Base-by-base conservation (phyloP, 768 basidiomycete species). In the Clitopilus passeckerianus region DNA sequence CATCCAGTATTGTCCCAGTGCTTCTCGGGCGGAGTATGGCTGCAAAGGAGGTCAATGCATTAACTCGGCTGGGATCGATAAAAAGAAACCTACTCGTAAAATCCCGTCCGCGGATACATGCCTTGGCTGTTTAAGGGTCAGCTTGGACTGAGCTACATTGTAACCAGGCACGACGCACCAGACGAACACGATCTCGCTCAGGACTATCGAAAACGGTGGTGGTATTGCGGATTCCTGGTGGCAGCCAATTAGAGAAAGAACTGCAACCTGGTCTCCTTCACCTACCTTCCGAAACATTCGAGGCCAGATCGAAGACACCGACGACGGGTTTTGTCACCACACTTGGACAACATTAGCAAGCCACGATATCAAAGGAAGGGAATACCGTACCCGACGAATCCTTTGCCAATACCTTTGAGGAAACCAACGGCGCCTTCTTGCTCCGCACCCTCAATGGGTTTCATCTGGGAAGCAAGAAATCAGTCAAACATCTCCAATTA, bases 391-490 rank as follows among this genome's bases (percentile, higher is more conserved):
- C 97, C 97, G 57, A 97, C 93, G 53, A 98, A 78, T 18, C 97
- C 95, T 72, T 95, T 96, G 23, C 97, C 97, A 30, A 99, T 85
- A 10, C 97, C 97, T 72, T 97, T 98, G 81, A 98, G 94, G 75
- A 99, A 99, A 2, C 97, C 97, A 24, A 92, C 75, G 0, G 96
- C 95, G 12, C 97, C 97, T 69, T 90, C 95, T 8, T 85, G 80
- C 68, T 98, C 96, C 0, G 97, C 97, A 5, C 97, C 97, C 73
- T 98, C 95, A 50, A 99, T 86, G 2, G 97, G 97, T 68, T 98
- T 97, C 73, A 95, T 89, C 95, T 96, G 64, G 24, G 53, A 50
- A 20, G 24, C 27, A 56, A 9, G 56, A 23, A 35, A 24, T 58
- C n/a, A 56, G 53, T 43, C 46, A 14, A 43, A 10, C 34, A 20